phyloP scores from a whole-genome alignment of 495 filamentous ascomycete genomes.

The Lasiosphaeriaceae sp. region DNA sequence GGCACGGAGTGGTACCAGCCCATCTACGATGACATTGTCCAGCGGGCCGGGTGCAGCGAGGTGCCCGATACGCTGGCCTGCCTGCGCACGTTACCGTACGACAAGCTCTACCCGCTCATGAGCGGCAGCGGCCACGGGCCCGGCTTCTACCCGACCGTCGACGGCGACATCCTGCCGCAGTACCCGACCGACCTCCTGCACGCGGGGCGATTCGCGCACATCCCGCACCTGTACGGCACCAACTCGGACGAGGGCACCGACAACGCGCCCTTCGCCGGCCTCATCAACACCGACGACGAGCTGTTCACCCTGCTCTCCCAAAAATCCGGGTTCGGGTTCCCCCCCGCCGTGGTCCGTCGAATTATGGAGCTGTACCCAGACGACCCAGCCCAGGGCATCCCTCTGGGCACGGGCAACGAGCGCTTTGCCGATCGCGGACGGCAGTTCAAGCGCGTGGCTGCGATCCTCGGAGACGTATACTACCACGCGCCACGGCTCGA shows the following conservation, averaged over 20 bases:
- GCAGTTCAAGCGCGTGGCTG: constrained; percentile 34
- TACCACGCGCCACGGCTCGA: constrained; percentile 31
- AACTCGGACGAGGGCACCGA: constrained; percentile 62
- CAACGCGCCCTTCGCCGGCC: constrained; percentile 43
- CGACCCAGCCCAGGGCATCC: constrained; percentile 29
- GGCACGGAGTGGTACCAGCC: constrained; percentile 34
- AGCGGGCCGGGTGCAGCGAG: constrained; percentile 34
- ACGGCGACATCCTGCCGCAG: constrained; percentile 46
- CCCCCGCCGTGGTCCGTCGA: constrained; percentile 26
- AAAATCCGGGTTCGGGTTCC: constrained; percentile 19
- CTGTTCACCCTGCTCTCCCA: constrained; percentile 31
- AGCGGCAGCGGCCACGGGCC: constrained; percentile 16
- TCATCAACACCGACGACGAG: constrained; percentile 43
- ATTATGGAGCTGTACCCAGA: constrained; percentile 36
- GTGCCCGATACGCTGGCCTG: constrained; percentile 39
- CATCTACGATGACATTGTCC: constrained; percentile 41
- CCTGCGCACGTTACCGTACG: constrained; percentile 34
- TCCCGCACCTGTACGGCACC: constrained; percentile 58
- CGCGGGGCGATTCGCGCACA: constrained; percentile 45
- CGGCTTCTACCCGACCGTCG: constrained; percentile 44
- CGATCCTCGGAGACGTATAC: constrained; percentile 33
- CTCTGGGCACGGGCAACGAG: constrained; percentile 25
- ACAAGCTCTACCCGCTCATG: constrained; percentile 24
- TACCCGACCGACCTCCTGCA: constrained; percentile 27
- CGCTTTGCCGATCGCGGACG: constrained; percentile 25